phyloP scores from a whole-genome alignment of 2,329 filamentous ascomycete genomes.

The Falciphora oryzae region DNA sequence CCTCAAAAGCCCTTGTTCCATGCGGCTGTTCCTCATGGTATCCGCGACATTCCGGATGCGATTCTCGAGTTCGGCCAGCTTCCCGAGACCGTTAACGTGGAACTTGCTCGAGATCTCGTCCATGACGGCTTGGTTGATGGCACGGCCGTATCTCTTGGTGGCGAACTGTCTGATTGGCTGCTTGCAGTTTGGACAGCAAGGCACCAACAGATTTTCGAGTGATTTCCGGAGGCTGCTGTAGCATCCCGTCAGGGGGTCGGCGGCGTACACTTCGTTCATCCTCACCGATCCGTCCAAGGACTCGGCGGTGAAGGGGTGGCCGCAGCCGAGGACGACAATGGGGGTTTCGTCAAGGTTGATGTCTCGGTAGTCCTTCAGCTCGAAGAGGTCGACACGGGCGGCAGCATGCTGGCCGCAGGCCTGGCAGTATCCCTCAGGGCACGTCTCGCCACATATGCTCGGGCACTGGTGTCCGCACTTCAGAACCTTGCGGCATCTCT shows the following conservation, averaged over 20 bases:
- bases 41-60: too few relatives aligned
- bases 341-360: conserved; percentile 54
- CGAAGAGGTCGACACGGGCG: conserved; percentile 49
- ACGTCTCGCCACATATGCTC: conserved; percentile 58
- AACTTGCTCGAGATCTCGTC: conserved; percentile 61
- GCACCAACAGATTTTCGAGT: conserved; percentile 40
- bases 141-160: conserved; percentile 49
- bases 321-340: conserved; percentile 56
- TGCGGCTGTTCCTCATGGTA: too few relatives aligned
- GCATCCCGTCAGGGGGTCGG: conserved; percentile 33
- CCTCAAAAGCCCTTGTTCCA: too few relatives aligned
- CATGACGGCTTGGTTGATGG: conserved; percentile 53
- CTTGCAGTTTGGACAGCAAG: conserved; percentile 53
- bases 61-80: conserved; percentile 34
- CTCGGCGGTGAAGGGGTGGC: conserved; percentile 55
- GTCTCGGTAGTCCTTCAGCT: conserved; percentile 47
- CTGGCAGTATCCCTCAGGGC: conserved; percentile 53
- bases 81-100: too few relatives aligned
- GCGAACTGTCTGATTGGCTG: conserved; percentile 49
- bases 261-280: conserved; percentile 43
- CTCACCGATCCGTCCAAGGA: conserved; percentile 57
- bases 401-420: conserved; percentile 37
- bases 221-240: conserved; percentile 29
- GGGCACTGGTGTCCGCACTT: conserved; percentile 58
- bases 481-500: conserved; percentile 48